Base-by-base conservation (phyloP, 1,284 basidiomycete genomes). In the Puccinia polysora region DNA sequence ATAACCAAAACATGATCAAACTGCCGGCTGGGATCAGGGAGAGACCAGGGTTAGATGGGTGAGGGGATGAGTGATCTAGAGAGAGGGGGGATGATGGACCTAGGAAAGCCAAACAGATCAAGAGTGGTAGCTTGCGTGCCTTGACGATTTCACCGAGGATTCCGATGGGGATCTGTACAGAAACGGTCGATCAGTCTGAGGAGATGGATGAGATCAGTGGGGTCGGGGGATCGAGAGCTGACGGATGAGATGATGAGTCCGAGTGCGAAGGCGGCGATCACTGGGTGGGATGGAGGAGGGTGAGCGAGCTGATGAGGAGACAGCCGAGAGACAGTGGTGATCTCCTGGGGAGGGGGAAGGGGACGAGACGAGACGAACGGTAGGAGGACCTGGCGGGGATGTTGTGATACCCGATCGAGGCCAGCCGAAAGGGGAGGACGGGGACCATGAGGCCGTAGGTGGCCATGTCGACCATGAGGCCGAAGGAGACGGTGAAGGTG, bases 401-500 rank as follows among this genome's bases (percentile, higher is more conserved):
- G 20, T 60, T 60, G 5, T 50, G 14, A 43, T 70, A 60, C 3
- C 68, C 68, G 5, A 20, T 34, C 2, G 34, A 18, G 8, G 36
- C 43, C 20, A 70, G 25, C 18, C 53, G 68, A 50, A 62, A 70
- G 47, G 68, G 56, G 18, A 70, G 47, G 45, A 70, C 68, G 4
- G 68, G 68, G 7, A 70, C 28, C 32, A 70, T 38, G 20, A 70
- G 36, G 4, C 68, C 68, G 23, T 62, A 70, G 32, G 45, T 38
- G 30, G 68, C 55, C 25, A 53, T 47, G 45, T 70, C 68, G 15
- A 53, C 68, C 45, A 70, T 47, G 32, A 70, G n/a, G 43, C 68
- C 68, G 32, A 70, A 53, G 25, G 58, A 49, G 49, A 70, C 68
- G 4, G 45, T 62, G 58, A 70, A 62, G 10, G 32, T 36, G 47